Evolutionary conservation across 129 eudicot species (phyloP).

Genomic region (Ambrosia trifida): DNA sequence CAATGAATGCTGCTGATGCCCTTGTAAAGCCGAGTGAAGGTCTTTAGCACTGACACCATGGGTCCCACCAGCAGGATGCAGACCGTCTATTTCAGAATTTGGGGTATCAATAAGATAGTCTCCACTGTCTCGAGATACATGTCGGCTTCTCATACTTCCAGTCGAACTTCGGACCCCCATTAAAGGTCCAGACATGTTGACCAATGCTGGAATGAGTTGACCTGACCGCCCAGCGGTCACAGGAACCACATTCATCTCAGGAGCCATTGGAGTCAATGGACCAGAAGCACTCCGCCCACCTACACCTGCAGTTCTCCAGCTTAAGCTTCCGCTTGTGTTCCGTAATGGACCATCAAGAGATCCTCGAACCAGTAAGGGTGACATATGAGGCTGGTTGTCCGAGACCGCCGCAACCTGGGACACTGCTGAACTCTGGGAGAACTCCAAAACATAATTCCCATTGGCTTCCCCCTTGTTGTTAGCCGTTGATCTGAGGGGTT

Average conservation of each 20-base stretch:
- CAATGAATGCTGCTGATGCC: constrained; percentile 91
- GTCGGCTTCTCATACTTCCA: constrained; percentile 97
- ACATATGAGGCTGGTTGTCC: constrained; percentile 98
- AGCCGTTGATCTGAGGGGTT: constrained; percentile 69
- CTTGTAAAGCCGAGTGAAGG: constrained; percentile 96
- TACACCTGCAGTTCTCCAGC: constrained; percentile 92
- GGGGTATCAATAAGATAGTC: constrained; percentile 96
- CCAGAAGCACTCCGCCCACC: constrained; percentile 98
- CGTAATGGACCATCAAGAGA: constrained; percentile 92
- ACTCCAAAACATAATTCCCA: constrained; percentile 71
- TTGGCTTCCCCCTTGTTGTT: constrained; percentile 59
- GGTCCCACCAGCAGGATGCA: constrained; percentile 63
- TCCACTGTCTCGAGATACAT: constrained; percentile 95
- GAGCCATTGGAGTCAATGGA: constrained; percentile 94
- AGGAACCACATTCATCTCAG: constrained; percentile 86
- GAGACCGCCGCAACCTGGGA: constrained; percentile 72
- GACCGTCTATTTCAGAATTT: constrained; percentile 89
- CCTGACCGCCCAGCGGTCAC: constrained; percentile 91
- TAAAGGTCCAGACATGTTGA: constrained; percentile 96
- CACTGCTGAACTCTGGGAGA: constrained; percentile 90
- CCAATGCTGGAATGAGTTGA: constrained; percentile 87
- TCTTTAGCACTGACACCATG: constrained; percentile 91
- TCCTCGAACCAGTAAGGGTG: constrained; percentile 94
- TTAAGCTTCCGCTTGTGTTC: constrained; percentile 92
- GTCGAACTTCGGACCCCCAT: constrained; percentile 97